phyloP scores from a whole-genome alignment of 306 rosid species.

The Prunus mume region DNA sequence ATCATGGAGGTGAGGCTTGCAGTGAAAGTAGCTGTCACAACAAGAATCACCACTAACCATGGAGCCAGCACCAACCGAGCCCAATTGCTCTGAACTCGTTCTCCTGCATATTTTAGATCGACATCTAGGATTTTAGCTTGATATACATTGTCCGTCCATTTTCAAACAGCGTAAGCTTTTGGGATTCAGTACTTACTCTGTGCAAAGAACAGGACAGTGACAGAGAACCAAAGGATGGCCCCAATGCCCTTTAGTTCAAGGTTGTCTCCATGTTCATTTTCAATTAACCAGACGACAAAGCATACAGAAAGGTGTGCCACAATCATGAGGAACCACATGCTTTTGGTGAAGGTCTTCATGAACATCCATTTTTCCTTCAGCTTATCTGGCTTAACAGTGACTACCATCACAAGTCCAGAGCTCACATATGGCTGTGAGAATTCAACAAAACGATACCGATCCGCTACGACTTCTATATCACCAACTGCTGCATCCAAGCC shows the following conservation, averaged over 20 bases:
- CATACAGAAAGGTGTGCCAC: conserved; percentile 44
- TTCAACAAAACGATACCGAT: conserved; percentile 39
- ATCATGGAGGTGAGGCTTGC: conserved; percentile 58
- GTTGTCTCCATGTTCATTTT: conserved; percentile 31
- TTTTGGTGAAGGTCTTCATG: conserved; percentile 36
- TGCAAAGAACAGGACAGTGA: conserved; percentile 42
- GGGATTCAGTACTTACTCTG: conserved; percentile 42
- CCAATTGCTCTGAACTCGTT: conserved; percentile 37
- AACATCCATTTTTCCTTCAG: conserved; percentile 45
- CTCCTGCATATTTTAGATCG: conserved; percentile 29
- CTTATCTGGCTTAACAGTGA: conserved; percentile 24
- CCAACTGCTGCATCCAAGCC: conserved; percentile 59
- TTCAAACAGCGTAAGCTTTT: too few relatives aligned
- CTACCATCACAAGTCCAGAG: conserved; percentile 54
- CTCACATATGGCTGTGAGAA: conserved; percentile 51
- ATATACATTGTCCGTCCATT: not conserved
- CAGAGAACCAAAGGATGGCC: conserved; percentile 50
- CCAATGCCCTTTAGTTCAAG: conserved; percentile 31
- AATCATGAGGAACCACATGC: conserved; percentile 47
- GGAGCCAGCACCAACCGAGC: conserved; percentile 60
- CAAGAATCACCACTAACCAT: conserved; percentile 54
- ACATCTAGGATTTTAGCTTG: too few relatives aligned
- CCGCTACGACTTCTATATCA: conserved; percentile 43
- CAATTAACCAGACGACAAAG: conserved; percentile 53
- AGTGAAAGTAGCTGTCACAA: conserved; percentile 45